Conservation (phyloP, 495 filamentous ascomycete species). For the Aspergillus bridgeri region DNA sequence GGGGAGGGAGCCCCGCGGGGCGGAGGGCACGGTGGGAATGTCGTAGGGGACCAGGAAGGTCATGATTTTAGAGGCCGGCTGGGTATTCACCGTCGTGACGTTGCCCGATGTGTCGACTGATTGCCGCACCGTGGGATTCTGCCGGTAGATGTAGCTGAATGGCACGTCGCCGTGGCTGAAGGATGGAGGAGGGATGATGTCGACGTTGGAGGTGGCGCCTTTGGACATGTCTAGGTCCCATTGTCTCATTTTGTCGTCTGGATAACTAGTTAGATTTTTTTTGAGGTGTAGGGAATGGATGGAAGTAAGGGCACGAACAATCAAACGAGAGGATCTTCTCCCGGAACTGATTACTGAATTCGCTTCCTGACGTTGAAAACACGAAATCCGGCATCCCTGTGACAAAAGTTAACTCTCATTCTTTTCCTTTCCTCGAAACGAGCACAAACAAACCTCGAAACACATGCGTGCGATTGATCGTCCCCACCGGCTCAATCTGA, state of each 20-base stretch:
- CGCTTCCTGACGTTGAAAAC: constrained; percentile 56
- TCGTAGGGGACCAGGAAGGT: constrained; percentile 63
- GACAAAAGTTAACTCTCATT: background rate
- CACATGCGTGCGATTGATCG: constrained; percentile 75
- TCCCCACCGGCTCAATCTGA: constrained; percentile 65
- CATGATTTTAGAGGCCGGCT: constrained; percentile 45
- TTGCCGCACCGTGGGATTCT: constrained; percentile 56
- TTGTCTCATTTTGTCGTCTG: constrained; percentile 66
- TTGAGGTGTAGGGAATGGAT: too few relatives aligned
- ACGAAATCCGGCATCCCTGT: constrained; percentile 71
- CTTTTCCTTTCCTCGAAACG: background rate
- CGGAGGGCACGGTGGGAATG: constrained; percentile 44
- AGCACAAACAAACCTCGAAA: constrained; percentile 60
- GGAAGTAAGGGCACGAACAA: constrained; percentile 41
- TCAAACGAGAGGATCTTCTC: constrained; percentile 62
- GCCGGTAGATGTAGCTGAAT: constrained; percentile 61
- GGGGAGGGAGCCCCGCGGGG: constrained; percentile 47
- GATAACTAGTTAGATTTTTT: background rate
- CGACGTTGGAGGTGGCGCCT: constrained; percentile 53
- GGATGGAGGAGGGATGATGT: constrained; percentile 75
- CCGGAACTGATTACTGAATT: constrained; percentile 63
- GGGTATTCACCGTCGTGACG: constrained; percentile 50
- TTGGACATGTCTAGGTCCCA: constrained; percentile 67
- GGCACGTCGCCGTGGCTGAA: constrained; percentile 66
- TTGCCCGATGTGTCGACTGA: constrained; percentile 49